A percentile compares a stretch with the other conserved stretches of the same genome.
phyloP scores from a whole-genome alignment of 2,329 filamentous ascomycete genomes.

The Exophiala bonariae region DNA sequence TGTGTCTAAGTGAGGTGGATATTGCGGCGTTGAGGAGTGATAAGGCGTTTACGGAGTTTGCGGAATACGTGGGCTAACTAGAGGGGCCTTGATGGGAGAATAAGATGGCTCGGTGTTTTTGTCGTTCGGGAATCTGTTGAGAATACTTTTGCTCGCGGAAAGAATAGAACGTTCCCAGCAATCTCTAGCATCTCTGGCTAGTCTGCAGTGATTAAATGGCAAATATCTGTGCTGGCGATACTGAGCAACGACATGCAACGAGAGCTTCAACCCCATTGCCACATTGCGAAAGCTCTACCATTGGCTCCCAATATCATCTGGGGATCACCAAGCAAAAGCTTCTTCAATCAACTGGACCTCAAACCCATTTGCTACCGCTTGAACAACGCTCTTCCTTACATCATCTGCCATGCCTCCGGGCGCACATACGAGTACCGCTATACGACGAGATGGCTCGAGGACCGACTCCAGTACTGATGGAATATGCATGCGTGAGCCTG shows the following conservation, averaged over 20 bases:
- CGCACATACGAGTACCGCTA: constrained; percentile 41
- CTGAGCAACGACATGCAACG: too few species aligned
- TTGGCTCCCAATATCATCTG: too few species aligned
- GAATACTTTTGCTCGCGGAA: too few species aligned
- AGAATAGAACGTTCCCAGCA: too few species aligned
- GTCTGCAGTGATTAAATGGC: too few species aligned
- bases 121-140: too few species aligned
- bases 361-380: constrained; percentile 31
- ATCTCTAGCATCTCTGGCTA: too few species aligned
- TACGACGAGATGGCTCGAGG: constrained; percentile 4
- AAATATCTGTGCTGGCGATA: too few species aligned
- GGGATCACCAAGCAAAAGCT: constrained; percentile 36
- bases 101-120: too few species aligned
- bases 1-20: constrained; percentile 52
- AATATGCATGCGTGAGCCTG: constrained; percentile 6
- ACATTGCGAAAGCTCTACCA: too few species aligned
- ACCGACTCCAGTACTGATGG: not conserved
- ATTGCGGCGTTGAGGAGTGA: constrained; percentile 47
- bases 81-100: too few species aligned
- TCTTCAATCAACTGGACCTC: constrained; percentile 39
- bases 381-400: constrained; percentile 34
- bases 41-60: constrained; percentile 43
- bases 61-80: constrained; percentile 24
- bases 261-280: too few species aligned
- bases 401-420: constrained; percentile 39